Percentiles rank a stretch among this genome's conserved stretches.
Evolutionary conservation across 1,139 yeast genomes (phyloP).

Genomic region (Sugiyamaella pinicola): DNA sequence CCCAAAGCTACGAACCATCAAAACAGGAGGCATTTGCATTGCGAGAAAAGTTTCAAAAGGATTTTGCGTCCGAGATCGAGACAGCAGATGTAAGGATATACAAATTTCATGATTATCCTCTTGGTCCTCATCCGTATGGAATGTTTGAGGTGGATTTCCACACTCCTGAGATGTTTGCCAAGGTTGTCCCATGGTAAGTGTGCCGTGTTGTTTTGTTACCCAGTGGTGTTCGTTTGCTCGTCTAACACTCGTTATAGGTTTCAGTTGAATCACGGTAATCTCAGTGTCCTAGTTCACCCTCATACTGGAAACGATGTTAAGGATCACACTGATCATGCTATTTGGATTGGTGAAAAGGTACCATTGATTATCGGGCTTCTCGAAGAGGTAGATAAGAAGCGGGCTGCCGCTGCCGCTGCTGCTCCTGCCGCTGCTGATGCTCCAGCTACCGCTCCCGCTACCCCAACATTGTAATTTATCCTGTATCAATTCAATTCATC

Average conservation of each 20-base stretch:
- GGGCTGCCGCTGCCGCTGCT: constrained; percentile 4
- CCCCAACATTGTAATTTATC: background rate
- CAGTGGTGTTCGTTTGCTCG: background rate
- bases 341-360: constrained; percentile 54
- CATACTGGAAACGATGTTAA: constrained; percentile 45
- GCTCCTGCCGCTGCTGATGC: background rate
- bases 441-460: background rate
- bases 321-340: constrained; percentile 57
- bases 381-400: constrained; percentile 8
- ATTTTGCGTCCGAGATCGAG: constrained; percentile 52
- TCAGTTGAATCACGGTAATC: constrained; percentile 54
- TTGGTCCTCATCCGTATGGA: constrained; percentile 60
- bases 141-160: constrained; percentile 48
- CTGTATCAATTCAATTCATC: background rate
- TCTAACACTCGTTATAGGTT: constrained; percentile 31
- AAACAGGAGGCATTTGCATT: constrained; percentile 46
- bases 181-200: constrained; percentile 40
- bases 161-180: constrained; percentile 41
- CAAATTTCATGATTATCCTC: constrained; percentile 53
- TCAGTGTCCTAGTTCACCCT: constrained; percentile 60
- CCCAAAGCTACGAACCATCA: constrained; percentile 45
- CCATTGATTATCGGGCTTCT: constrained; percentile 30
- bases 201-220: background rate
- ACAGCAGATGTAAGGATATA: constrained; percentile 49
- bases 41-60: constrained; percentile 47